Base-by-base conservation (phyloP, 371 early-diverging fungal species). In the Caulochytrium protostelioides region DNA sequence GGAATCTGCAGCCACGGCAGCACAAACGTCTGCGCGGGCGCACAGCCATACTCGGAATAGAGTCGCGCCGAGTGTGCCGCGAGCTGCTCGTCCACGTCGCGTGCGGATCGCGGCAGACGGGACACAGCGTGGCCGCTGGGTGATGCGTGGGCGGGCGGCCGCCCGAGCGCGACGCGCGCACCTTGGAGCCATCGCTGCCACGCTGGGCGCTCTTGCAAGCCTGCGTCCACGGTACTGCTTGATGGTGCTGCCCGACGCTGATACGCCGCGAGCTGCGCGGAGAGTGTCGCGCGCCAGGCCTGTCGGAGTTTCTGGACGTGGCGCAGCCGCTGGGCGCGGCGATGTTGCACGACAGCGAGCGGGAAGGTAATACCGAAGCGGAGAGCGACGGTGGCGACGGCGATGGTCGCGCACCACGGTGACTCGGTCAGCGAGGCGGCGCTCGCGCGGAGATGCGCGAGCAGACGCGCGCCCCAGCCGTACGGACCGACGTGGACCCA, bases 1-100 rank as follows among this genome's bases (percentile, higher is more conserved):
- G 83, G 81, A 6, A 80, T 68, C 39, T 83, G 83, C 0, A 73
- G 56, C 54, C 60, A 73, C 0, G 79, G 80, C 16, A 77, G 40
- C 16, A 72, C 6, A 22, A 79, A 56, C 7, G 72, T 55, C 32
- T 68, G 59, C 28, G 70, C 52, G 0, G 81, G 76, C 6, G 56
- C 44, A 43, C 76, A 78, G 15, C 62, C 52, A 41, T 77, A 49
- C 14, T 57, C 49, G 4, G 55, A 43, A 47, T 78, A 77, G 6
- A 79, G 58, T 9, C 57, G 46, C 9, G 55, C 55, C 7, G 64
- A 61, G 37, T 74, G 70, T 28, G 49, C 46, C 7, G 58, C 49
- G 43, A 67, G 73, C 67, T 76, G 38, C 15, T 1, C 9, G 27
- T 43, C 3, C 43, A 62, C 70, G 43, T 59, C 55, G 7, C 23